Base-by-base conservation (phyloP, 106 monocot genomes). In the Platanthera zijinensis region DNA sequence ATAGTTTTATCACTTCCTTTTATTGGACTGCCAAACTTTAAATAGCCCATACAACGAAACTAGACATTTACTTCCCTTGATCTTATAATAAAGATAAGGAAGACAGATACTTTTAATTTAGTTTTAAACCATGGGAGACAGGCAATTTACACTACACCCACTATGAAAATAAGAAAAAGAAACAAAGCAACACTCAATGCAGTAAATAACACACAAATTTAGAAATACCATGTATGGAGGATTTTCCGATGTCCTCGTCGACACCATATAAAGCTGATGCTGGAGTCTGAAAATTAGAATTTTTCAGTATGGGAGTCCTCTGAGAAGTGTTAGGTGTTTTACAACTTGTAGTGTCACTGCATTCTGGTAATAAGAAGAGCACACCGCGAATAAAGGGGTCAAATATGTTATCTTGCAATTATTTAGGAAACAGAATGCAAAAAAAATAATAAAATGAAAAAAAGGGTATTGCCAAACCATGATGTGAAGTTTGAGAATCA, bases 261-360 rank as follows among this genome's bases (percentile, higher is more conserved):
- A 83, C 17, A 2, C 83, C 91, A 81, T 97, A 86, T 67, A 94
- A 87, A 76, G 96, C 93, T n/a, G 89, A 90, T 51, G 94, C 91
- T 57, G 96, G 96, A 19, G 88, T 94, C 57, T 97, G 94, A 59
- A 89, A 97, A 80, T 87, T 89, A 67, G 89, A 87, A 48, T 84
- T 78, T 63, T 87, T 84, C 79, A 82, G 83, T 61, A 74, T 17
- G 64, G 69, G 39, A 72, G 13, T 78, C 71, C 73, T 81, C 32
- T 77, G 78, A 67, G 90, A 77, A 48, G 13, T 48, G 61, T 79
- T 77, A 54, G 78, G 49, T 56, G 52, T 39, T 47, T 61, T 83
- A 48, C 71, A 63, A 74, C 79, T 52, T 62, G 80, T 13, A 59
- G 57, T 7, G 46, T 17, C 45, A 75, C 25, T 17, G 66, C 32